phyloP scores from a whole-genome alignment of 164 flowering plant genomes.

The Berberis vulgaris region DNA sequence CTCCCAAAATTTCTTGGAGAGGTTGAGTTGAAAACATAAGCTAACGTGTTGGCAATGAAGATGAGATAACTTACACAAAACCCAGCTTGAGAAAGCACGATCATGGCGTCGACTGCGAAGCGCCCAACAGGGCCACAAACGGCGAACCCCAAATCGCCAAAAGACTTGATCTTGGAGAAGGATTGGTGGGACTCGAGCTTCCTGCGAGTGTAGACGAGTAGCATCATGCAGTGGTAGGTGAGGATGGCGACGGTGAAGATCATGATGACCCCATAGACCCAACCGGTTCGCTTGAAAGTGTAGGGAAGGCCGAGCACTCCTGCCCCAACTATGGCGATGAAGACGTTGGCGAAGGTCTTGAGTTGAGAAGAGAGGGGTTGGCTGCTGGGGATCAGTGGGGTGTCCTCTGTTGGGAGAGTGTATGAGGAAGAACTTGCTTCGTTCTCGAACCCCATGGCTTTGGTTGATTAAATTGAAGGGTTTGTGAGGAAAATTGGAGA shows the following conservation, averaged over 20 bases:
- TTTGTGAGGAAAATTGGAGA: neutral
- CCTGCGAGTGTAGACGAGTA: slow-evolving; percentile 36
- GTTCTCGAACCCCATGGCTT: slow-evolving; percentile 21
- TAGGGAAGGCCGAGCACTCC: slow-evolving; percentile 86
- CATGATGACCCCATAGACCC: slow-evolving; percentile 44
- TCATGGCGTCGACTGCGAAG: slow-evolving; percentile 41
- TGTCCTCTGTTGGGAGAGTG: slow-evolving; percentile 38
- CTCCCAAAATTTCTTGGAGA: neutral
- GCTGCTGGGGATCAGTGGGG: slow-evolving; percentile 37
- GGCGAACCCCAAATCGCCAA: slow-evolving; percentile 46
- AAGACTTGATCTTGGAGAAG: slow-evolving; percentile 31
- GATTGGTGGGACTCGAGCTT: slow-evolving; percentile 22
- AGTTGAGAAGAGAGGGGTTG: slow-evolving; percentile 35
- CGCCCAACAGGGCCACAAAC: slow-evolving; percentile 44
- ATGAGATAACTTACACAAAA: slow-evolving; percentile 45
- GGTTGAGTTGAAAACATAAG: slow-evolving; percentile 10
- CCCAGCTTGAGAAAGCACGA: slow-evolving; percentile 51
- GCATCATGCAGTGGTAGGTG: slow-evolving; percentile 75
- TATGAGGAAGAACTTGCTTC: slow-evolving; percentile 31
- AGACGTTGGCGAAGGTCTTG: slow-evolving; percentile 79
- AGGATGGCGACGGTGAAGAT: slow-evolving; percentile 39
- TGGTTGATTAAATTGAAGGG: too few species aligned
- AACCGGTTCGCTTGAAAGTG: slow-evolving; percentile 65
- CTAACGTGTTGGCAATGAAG: slow-evolving; percentile 53
- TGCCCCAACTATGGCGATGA: slow-evolving; percentile 84